Evolutionary conservation across 352 stramenopile genomes (phyloP), one percentile per base, ranked within the genome.

Genomic region (Pythium vanterpoolii): DNA sequence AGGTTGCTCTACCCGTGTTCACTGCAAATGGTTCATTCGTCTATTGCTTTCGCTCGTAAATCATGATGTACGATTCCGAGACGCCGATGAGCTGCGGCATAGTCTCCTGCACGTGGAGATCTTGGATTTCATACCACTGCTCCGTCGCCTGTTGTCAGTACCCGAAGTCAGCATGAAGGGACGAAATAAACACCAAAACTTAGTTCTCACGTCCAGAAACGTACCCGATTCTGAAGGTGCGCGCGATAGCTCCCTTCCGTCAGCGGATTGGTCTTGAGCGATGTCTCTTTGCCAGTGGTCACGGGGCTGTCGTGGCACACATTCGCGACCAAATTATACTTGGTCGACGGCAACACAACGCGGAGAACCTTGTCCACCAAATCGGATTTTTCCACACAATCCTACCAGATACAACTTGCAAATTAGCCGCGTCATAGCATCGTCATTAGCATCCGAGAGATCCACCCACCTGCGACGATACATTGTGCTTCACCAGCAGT

Each of bases 101-200:
- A 10, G 95, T 99, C 71, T 99, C 93, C 54, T 96, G 86, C 8
- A 99, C 96, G 55, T 98, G 90, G 21, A 99, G 74, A 64, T 99
- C 97, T 65, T 99, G 95, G 40, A 99, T 98, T 64, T 99, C 97
- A 69, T 99, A 99, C 97, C 96, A 99, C 60, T 98, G 93, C 45
- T 97, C 90, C 5, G 87, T 96, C 24, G 86, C 93, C 77, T 96
- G 73, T 7, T 8, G 28, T 28, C 1, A 27, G 2, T 19, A 45
- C 21, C 21, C 52, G 21, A 44, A 39, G 26, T 30, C 38, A 23
- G 56, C 11, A 47, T 40, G 44, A 47, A 38, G 42, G 13, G 24
- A 38, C 19, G 13, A 70, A 49, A 65, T 21, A 63, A 21, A 1
- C 8, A n/a, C 30, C 28, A 30, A 5, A 18, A 30, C 11, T 8